Evolutionary conservation across 495 filamentous ascomycete species (phyloP), one percentile per base, ranked within the genome.

Genomic region (Bryoglossum gracile): DNA sequence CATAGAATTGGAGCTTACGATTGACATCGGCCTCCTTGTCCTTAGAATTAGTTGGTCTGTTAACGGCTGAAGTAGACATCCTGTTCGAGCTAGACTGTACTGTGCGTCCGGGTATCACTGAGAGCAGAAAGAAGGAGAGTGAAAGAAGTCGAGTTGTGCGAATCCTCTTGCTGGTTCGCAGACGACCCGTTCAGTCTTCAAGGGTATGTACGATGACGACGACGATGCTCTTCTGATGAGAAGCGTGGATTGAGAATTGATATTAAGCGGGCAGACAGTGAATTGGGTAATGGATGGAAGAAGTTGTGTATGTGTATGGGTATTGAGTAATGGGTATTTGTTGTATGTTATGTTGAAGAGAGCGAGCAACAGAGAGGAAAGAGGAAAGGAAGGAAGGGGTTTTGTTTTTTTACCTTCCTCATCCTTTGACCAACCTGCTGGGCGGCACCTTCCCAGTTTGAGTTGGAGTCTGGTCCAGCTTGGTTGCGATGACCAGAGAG

Each of bases 1-100:
- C 92, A 63, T 90, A 97, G 18, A 97, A 68, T 66, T 95, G 92
- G 36, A 98, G 81, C 72, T 98, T 98, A 55, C 80, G 76, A 66
- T 95, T 94, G 63, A 98, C 83, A 64, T 97, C 79, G 23, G 66
- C 68, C 42, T 62, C 55, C 45, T 54, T 58, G 42, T 76, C 72
- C 64, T 83, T 82, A 36, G 72, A 34, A 46, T 87, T 71, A 33
- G 72, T 77, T 9, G 84, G 84, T 55, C 69, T 77, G 60, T 89
- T 87, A 55, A 87, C 54, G 62, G 53, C 22, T 57, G 44, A 25
- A 33, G 55, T 43, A 52, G 48, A 47, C 55, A 58, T 58, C 36
- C 48, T 46, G 34, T 40, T 16, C 41, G 46, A 16, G 3, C 28
- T 17, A 42, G 21, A 24, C 1, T 11, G 13, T 28, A 33, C 28